Evolutionary conservation across 2,329 filamentous ascomycete species (phyloP).

Genomic region (Hypoxylon sp.): DNA sequence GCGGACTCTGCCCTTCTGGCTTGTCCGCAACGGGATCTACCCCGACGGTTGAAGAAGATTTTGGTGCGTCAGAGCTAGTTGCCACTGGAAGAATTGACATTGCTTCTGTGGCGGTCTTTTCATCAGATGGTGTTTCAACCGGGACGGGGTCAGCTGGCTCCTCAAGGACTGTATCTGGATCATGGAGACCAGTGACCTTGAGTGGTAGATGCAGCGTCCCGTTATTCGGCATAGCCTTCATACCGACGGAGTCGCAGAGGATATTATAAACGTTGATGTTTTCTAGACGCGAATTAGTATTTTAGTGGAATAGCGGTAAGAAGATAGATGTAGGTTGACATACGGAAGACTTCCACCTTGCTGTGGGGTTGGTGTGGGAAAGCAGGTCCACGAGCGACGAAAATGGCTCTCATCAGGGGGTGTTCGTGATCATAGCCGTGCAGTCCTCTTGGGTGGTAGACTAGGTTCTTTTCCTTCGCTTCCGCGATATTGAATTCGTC

Average conservation of each 20-base stretch:
- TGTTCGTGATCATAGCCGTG: slow-evolving; percentile 97
- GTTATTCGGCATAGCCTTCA: slow-evolving; percentile 83
- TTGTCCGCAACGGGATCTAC: slow-evolving; percentile 31
- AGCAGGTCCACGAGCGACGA: slow-evolving; percentile 89
- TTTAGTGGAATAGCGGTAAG: slow-evolving; percentile 7
- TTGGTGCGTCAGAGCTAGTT: slow-evolving; percentile 22
- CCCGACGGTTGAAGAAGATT: slow-evolving; percentile 28
- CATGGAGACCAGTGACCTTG: slow-evolving; percentile 72
- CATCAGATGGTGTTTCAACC: slow-evolving; percentile 26
- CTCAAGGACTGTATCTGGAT: slow-evolving; percentile 51
- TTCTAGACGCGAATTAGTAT: slow-evolving; percentile 67
- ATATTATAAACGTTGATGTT: slow-evolving; percentile 97
- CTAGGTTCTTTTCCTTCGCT: slow-evolving; percentile 70
- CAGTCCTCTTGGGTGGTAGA: slow-evolving; percentile 85
- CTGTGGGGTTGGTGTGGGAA: slow-evolving; percentile 90
- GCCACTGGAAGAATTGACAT: slow-evolving; percentile 41
- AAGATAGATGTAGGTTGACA: slow-evolving; percentile 56
- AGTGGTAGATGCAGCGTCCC: slow-evolving; percentile 84
- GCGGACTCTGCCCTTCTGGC: slow-evolving; percentile 27
- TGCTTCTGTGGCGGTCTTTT: slow-evolving; percentile 22
- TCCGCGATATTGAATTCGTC: slow-evolving; percentile 81
- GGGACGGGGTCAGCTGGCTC: slow-evolving; percentile 46
- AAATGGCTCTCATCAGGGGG: slow-evolving; percentile 95
- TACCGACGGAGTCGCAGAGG: slow-evolving; percentile 85
- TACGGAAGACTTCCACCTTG: slow-evolving; percentile 83